Base-by-base conservation (phyloP, 2,329 filamentous ascomycete species). In the Aaosphaeria pasadenensis region DNA sequence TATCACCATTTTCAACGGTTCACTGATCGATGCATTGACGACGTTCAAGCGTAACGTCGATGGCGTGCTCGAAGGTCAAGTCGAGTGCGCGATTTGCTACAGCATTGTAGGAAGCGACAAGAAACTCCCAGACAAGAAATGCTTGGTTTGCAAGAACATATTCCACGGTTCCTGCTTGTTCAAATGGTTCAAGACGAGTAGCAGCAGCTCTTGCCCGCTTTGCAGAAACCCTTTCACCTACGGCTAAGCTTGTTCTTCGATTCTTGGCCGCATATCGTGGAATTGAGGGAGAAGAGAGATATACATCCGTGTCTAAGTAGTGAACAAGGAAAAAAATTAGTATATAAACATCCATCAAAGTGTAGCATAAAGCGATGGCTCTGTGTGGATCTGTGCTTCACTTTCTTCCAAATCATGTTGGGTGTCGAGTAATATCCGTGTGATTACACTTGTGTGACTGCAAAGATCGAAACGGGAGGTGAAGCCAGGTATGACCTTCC, bases 21-120 rank as follows among this genome's bases (percentile, higher is more conserved):
- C 83, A 64, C 83, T 99, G 48, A 87, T 91, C 46, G 92, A 97
- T 58, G 94, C 91, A 1, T 76, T 99, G 30, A 79, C 86, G 9
- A 85, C 89, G 6, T 97, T 95, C 78, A 84, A 88, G 54, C 83
- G 86, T 54, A 97, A 97, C 68, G 86, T 99, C 9, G 82, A 86
- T 11, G 89, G 90, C 1, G 89, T 89, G 4, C 79, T 99, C 56
- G 94, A 95, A 74, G 94, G 91, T 33, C 91, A 97, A 71, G 88
- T 82, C 17, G 94, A 99, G 71, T 99, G 94, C 66, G 90, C 94
- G 7, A 97, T 97, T 66, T 97, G 92, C 76, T 97, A 97, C 75
- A 91, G 86, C 50, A 91, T 99, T 64, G 89, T 99, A 54, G 89
- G 89, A 13, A 84, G 83, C 6, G 91, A 96, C 69, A 89, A 89